phyloP scores from a whole-genome alignment of 192 early-diverging fungal genomes.

The Backusella morwellensis region DNA sequence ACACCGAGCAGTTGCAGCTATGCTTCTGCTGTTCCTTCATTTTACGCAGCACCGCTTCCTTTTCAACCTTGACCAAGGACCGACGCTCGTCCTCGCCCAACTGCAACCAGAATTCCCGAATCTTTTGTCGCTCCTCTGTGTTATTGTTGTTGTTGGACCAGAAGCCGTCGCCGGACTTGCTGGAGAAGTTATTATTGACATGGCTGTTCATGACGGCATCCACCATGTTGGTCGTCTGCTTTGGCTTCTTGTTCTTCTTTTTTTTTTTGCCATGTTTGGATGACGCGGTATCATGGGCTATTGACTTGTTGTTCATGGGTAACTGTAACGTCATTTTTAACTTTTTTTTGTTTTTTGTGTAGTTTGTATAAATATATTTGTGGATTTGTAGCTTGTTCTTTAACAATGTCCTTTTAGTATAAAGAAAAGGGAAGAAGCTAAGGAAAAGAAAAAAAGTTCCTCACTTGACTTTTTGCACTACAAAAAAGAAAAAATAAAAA shows the following conservation, averaged over 20 bases:
- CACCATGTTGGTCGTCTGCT: background rate
- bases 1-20: slow-evolving; percentile 78
- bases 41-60: slow-evolving; percentile 82
- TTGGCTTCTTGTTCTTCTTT: background rate
- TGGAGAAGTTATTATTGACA: background rate
- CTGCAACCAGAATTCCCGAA: slow-evolving; percentile 84
- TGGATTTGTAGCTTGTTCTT: background rate
- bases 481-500: background rate
- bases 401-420: background rate
- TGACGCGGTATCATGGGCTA: slow-evolving; percentile 5
- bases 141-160: slow-evolving; percentile 60
- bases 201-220: background rate
- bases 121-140: slow-evolving; percentile 72
- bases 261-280: background rate
- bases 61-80: slow-evolving; percentile 77
- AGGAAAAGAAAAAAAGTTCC: background rate
- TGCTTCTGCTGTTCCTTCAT: slow-evolving; percentile 90
- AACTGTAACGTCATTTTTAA: background rate
- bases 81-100: slow-evolving; percentile 77
- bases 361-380: background rate
- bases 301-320: slow-evolving; percentile 6
- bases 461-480: background rate
- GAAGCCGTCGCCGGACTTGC: background rate
- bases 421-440: background rate
- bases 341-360: background rate